Evolutionary conservation across 108 stramenopile species (phyloP), one percentile per base, ranked within the genome.

Genomic region (Cyclotella kingstonii): DNA sequence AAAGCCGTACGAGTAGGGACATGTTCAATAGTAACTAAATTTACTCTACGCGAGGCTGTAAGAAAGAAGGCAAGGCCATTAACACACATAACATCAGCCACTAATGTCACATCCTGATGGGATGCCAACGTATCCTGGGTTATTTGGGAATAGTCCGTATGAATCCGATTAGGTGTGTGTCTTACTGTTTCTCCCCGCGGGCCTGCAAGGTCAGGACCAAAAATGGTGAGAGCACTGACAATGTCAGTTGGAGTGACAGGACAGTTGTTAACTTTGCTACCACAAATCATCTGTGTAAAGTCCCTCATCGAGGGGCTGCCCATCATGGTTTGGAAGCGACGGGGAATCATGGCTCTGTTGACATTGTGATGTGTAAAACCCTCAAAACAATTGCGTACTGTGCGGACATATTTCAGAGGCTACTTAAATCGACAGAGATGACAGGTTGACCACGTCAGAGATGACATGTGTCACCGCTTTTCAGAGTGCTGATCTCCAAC

Each of bases 11-110:
- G 22, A 1, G 22, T 1, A 2, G 55, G 36, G 23, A 18, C 15
- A 28, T 22, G 3, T 39, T 53, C 39, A 27, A n/a, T 3, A 19
- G 51, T 51, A 39, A 52, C 2, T 25, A 76, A 72, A 5, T 60
- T 43, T 14, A 81, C 19, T 26, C 60, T 21, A 0, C 30, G 29
- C 6, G 72, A 65, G 23, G 67, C 56, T 6, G 72, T 77, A 21
- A 45, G 30, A 0, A 77, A 46, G 39, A 84, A 80, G 1, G 66
- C 70, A 1, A 80, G 2, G 11, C 53, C 22, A 31, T 79, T 76
- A 1, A 83, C 73, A 21, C 52, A 57, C 48, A 83, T 55, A 21
- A 77, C 60, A 39, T 81, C 73, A 2, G 47, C 73, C 10, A 44
- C 25, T 23, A 82, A 31, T 2, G 41, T 52, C 14, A 82, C 68